Evolutionary conservation across 2,329 filamentous ascomycete genomes (phyloP).

Genomic region (Talaromyces piceae): DNA sequence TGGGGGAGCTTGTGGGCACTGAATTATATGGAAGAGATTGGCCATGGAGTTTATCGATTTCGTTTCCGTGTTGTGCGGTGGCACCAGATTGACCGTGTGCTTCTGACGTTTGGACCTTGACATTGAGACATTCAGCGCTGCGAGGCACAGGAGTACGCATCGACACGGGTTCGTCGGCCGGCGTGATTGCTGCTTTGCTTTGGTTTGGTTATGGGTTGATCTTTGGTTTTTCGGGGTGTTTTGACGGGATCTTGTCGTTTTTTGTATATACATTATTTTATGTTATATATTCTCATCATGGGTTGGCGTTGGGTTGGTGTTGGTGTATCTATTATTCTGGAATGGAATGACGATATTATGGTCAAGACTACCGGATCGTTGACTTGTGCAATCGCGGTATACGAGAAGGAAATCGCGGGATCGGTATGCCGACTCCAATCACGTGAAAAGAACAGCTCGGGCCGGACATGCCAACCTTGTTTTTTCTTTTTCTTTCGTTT

Average conservation of each 20-base stretch:
- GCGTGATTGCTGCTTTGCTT: background rate
- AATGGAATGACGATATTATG: background rate
- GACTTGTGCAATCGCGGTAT: no score
- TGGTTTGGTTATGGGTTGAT: no score
- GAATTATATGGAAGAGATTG: background rate
- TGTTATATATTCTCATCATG: conserved; percentile 2
- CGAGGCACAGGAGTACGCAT: background rate
- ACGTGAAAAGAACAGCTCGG: no score
- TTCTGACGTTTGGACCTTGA: background rate
- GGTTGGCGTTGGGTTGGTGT: background rate
- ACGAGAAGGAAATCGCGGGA: background rate
- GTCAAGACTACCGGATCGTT: no score
- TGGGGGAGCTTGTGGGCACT: background rate
- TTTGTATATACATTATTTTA: conserved; percentile 1
- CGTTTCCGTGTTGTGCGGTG: background rate
- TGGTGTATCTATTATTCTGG: no score
- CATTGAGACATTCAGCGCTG: background rate
- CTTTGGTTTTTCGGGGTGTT: no score
- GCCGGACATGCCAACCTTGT: no score
- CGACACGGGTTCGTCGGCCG: background rate
- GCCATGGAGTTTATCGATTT: background rate
- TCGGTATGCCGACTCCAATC: background rate
- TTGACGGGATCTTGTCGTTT: background rate
- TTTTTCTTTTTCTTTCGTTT: no score
- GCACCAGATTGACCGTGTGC: background rate